Conservation (phyloP, 139 green algal species). For the Closterium sp. region DNA sequence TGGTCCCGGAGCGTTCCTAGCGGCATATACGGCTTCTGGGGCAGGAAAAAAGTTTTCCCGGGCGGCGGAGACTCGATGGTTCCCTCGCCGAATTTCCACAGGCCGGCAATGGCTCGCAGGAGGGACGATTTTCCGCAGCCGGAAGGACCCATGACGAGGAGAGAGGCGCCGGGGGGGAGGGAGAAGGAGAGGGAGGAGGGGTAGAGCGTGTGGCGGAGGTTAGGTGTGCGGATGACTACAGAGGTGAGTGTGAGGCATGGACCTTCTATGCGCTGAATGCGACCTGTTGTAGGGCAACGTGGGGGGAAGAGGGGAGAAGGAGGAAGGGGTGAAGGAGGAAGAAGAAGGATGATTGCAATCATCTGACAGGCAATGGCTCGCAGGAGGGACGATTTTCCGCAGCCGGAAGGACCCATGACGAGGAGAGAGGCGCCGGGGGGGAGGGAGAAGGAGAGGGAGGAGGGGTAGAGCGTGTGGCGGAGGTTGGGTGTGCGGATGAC, state of each 20-base stretch:
- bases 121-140: slow-evolving; percentile 72
- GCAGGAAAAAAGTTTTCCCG: slow-evolving; percentile 77
- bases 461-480: slow-evolving; percentile 22
- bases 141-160: slow-evolving; percentile 72
- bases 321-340: not conserved
- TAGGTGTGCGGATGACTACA: slow-evolving; percentile 53
- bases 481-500: slow-evolving; percentile 49
- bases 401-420: slow-evolving; percentile 70
- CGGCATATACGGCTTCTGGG: slow-evolving; percentile 84
- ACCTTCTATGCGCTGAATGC: not conserved
- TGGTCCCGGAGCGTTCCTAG: slow-evolving; percentile 80
- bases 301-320: too few species aligned
- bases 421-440: slow-evolving; percentile 61
- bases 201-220: slow-evolving; percentile 30
- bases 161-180: slow-evolving; percentile 54
- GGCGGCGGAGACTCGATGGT: slow-evolving; percentile 44
- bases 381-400: slow-evolving; percentile 71
- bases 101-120: slow-evolving; percentile 63
- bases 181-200: slow-evolving; percentile 49
- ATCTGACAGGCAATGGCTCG: slow-evolving; percentile 63
- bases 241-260: slow-evolving; percentile 18
- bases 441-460: slow-evolving; percentile 56
- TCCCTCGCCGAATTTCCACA: slow-evolving; percentile 55
- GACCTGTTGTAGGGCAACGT: slow-evolving; percentile 12
- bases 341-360: not conserved